Conservation (phyloP, 2,329 filamentous ascomycete species). For the Orbilia quercus region DNA sequence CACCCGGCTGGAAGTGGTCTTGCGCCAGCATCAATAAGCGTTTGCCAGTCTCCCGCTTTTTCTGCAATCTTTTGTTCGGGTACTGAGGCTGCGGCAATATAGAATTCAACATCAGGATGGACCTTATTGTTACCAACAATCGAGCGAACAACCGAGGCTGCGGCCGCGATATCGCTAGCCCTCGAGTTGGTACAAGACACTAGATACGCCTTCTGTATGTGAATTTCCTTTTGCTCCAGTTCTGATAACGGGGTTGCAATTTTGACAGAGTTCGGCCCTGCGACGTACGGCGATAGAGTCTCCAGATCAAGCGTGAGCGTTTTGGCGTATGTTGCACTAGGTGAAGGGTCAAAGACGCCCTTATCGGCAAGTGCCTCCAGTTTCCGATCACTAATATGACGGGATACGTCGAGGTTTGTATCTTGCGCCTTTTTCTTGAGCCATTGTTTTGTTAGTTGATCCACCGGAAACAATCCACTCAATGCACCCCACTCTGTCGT, state of each 20-base stretch:
- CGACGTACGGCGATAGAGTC: constrained; percentile 83
- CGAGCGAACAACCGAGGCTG: constrained; percentile 85
- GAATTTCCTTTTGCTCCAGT: constrained; percentile 78
- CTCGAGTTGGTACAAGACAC: constrained; percentile 91
- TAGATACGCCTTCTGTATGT: constrained; percentile 84
- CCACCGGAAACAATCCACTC: constrained; percentile 82
- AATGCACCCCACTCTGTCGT: constrained; percentile 83
- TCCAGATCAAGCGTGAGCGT: constrained; percentile 82
- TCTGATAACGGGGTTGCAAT: constrained; percentile 80
- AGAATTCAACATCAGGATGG: constrained; percentile 82
- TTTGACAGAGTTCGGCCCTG: constrained; percentile 92
- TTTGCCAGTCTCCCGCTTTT: constrained; percentile 85
- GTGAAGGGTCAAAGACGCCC: constrained; percentile 76
- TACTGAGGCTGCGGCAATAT: constrained; percentile 86
- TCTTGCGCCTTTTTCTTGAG: constrained; percentile 74
- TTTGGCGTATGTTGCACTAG: constrained; percentile 83
- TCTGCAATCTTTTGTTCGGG: constrained; percentile 82
- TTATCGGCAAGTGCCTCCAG: constrained; percentile 66
- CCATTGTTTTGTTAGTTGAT: constrained; percentile 77
- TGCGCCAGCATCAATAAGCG: constrained; percentile 82
- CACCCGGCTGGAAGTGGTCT: constrained; percentile 77
- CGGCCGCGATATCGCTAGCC: constrained; percentile 81
- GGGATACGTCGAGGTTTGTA: constrained; percentile 65
- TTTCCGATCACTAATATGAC: constrained; percentile 68
- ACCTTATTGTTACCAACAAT: constrained; percentile 69